Conservation (phyloP, 345 rosid species). For the Aegle marmelos region DNA sequence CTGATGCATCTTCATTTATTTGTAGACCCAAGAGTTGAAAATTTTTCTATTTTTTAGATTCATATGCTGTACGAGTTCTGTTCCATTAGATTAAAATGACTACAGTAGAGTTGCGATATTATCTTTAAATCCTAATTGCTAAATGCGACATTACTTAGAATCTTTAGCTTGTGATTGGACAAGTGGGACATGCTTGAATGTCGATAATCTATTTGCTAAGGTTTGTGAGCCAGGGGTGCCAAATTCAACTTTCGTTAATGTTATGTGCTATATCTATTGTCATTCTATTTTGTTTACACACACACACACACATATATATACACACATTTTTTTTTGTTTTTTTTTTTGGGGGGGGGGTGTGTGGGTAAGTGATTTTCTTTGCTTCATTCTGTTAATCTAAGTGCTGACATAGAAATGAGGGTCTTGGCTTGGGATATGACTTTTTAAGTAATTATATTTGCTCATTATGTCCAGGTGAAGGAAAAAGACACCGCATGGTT, state of each 20-base stretch:
- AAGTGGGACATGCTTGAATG: background rate
- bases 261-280: background rate
- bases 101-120: background rate
- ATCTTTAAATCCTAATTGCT: background rate
- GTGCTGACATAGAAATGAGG: background rate
- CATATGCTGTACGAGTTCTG: background rate
- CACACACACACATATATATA: too few relatives aligned
- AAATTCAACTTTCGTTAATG: background rate
- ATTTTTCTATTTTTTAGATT: background rate
- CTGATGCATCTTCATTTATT: background rate
- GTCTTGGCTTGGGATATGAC: background rate
- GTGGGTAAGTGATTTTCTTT: background rate
- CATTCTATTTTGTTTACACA: too few relatives aligned
- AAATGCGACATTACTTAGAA: background rate
- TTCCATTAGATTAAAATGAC: background rate
- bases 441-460: background rate
- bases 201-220: background rate
- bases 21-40: background rate
- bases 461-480: conserved; percentile 53
- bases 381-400: too few relatives aligned
- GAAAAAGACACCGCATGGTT: conserved; percentile 98
- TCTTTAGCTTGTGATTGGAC: background rate
- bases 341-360: too few relatives aligned
- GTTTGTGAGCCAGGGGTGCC: background rate
- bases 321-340: too few relatives aligned